These are phyloP conservation scores for Casuarina cunninghamiana DNA, from an alignment of 306 rosid species.

Conservation along the genomic window DNA sequence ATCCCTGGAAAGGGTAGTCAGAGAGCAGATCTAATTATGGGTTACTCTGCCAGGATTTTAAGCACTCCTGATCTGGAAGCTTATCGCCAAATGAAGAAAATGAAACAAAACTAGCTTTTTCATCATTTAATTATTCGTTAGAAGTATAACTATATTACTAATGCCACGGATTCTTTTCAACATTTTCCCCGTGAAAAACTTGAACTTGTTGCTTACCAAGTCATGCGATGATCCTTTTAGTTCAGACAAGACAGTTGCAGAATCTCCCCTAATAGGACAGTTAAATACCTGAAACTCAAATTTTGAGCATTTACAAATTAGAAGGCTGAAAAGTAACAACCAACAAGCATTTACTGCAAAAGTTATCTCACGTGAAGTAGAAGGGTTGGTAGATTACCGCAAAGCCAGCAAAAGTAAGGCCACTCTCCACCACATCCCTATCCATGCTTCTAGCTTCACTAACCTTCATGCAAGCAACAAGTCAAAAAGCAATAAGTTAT, in stretches of 20 bases:
- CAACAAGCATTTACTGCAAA: slow-evolving; percentile 1
- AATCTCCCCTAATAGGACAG: slow-evolving; percentile 96
- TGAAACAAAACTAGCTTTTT: not conserved
- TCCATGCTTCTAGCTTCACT: slow-evolving; percentile 99
- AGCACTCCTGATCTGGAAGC: not conserved
- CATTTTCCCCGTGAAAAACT: slow-evolving; percentile 13
- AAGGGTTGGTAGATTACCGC: slow-evolving; percentile 57
- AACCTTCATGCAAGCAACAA: slow-evolving; percentile 63
- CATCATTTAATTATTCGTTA: not conserved
- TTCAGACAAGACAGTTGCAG: slow-evolving; percentile 76
- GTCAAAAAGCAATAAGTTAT: slow-evolving; percentile 23
- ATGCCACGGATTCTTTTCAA: slow-evolving; percentile 5
- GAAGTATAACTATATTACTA: not conserved
- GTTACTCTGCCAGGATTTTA: not conserved
- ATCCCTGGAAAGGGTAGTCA: not conserved
- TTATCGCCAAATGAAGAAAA: not conserved
- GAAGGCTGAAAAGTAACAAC: slow-evolving; percentile 16
- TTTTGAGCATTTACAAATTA: slow-evolving; percentile 23
- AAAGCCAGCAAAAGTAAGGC: slow-evolving; percentile 89
- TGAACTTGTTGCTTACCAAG: slow-evolving; percentile 56
- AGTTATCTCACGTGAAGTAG: not conserved
- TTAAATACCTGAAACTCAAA: slow-evolving; percentile 79
- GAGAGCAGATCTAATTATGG: not conserved
- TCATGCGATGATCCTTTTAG: slow-evolving; percentile 91
- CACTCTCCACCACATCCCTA: slow-evolving; percentile 89